These are phyloP conservation scores for Tagetes patula DNA, from an alignment of 129 eudicot genomes.

Conservation along the genomic window DNA sequence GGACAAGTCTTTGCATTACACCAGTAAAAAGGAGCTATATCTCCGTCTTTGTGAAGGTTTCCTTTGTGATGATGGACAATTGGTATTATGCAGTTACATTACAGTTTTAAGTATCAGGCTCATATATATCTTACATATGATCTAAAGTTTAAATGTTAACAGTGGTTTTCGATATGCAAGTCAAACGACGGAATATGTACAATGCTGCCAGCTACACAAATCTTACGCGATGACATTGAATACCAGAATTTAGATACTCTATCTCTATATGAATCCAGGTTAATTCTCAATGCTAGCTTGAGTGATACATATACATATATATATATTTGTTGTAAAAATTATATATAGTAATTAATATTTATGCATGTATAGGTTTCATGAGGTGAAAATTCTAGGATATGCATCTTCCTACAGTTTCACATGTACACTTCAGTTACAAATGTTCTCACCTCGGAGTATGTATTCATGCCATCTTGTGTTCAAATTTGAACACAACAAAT, in stretches of 20 bases:
- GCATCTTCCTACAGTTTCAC: neutral
- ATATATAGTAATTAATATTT: neutral
- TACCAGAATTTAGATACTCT: neutral
- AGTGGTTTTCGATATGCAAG: neutral
- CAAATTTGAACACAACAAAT: slow-evolving; percentile 15
- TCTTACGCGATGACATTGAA: neutral
- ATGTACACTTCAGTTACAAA: neutral
- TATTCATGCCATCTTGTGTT: slow-evolving; percentile 22
- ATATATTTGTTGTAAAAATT: neutral
- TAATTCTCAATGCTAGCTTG: neutral
- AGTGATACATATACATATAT: neutral
- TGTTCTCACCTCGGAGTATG: neutral
- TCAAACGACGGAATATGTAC: neutral
- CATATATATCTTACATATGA: too few species aligned
- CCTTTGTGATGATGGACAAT: neutral
- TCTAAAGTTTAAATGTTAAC: neutral
- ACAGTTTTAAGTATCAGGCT: too few species aligned
- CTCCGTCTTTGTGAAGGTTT: slow-evolving; percentile 17
- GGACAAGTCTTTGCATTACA: slow-evolving; percentile 1
- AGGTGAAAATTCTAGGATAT: slow-evolving; percentile 1
- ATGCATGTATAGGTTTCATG: neutral
- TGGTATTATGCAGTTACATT: neutral
- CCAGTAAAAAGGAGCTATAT: slow-evolving; percentile 18
- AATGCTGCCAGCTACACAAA: neutral
- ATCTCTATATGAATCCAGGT: slow-evolving; percentile 16